Conservation (phyloP, 1,284 basidiomycete species). For the Grifola frondosa region DNA sequence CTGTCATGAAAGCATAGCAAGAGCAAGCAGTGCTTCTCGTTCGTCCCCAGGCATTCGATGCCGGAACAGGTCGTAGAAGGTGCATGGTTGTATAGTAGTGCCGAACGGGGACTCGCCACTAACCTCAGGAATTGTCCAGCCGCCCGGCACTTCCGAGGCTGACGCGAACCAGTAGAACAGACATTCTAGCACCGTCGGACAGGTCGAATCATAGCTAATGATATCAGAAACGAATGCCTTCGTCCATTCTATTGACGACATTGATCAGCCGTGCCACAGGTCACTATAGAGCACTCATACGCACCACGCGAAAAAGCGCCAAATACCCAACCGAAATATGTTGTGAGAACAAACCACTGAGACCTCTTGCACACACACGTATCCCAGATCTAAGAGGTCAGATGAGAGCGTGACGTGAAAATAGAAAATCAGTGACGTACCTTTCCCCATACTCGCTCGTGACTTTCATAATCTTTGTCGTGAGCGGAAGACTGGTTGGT, state of each 20-base stretch:
- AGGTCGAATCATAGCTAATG: slow-evolving; percentile 5
- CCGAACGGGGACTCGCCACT: slow-evolving; percentile 24
- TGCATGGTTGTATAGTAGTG: slow-evolving; percentile 36
- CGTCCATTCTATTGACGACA: slow-evolving; percentile 57
- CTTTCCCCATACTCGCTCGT: slow-evolving; percentile 66
- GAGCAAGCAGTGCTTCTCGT: slow-evolving; percentile 32
- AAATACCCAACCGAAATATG: slow-evolving; percentile 70
- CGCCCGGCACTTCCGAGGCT: slow-evolving; percentile 23
- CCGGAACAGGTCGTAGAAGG: slow-evolving; percentile 44
- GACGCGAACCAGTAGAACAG: slow-evolving; percentile 32
- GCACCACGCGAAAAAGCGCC: slow-evolving; percentile 64
- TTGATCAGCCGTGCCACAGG: no score
- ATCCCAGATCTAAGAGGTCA: slow-evolving; percentile 77
- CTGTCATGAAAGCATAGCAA: no score
- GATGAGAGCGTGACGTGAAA: no score
- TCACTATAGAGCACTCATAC: no score
- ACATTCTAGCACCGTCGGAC: slow-evolving; percentile 27
- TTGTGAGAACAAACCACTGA: slow-evolving; percentile 67
- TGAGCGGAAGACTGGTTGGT: slow-evolving; percentile 7
- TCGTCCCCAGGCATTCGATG: slow-evolving; percentile 20
- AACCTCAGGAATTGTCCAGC: slow-evolving; percentile 31
- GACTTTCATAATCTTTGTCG: slow-evolving; percentile 36
- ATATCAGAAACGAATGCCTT: slow-evolving; percentile 20
- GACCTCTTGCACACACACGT: slow-evolving; percentile 50
- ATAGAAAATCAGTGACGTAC: slow-evolving; percentile 40